phyloP scores from a whole-genome alignment of 2,329 filamentous ascomycete species.

The Paraphoma chrysanthemicola region DNA sequence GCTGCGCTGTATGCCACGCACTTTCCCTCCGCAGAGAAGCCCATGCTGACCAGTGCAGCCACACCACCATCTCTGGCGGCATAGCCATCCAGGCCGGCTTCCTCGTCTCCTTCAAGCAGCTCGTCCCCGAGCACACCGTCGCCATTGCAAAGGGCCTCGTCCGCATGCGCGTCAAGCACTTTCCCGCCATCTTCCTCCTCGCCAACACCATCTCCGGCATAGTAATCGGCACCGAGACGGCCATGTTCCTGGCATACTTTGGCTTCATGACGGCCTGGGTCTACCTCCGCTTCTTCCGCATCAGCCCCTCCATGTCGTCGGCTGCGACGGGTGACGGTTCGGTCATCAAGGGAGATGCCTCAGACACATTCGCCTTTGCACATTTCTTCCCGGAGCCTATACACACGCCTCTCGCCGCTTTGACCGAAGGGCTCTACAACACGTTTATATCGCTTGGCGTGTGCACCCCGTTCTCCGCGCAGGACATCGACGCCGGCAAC shows the following conservation, averaged over 20 bases:
- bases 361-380: conserved; percentile 94
- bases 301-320: conserved; percentile 64
- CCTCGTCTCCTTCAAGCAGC: conserved; percentile 96
- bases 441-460: conserved; percentile 76
- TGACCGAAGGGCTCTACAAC: conserved; percentile 78
- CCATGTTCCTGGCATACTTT: conserved; percentile 78
- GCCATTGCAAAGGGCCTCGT: conserved; percentile 88
- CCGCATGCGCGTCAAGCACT: conserved; percentile 85
- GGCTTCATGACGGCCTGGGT: conserved; percentile 91
- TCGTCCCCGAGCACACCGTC: conserved; percentile 95
- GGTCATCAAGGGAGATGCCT: conserved; percentile 83
- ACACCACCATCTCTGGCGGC: conserved; percentile 85
- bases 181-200: conserved; percentile 76
- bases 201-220: conserved; percentile 73
- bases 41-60: conserved; percentile 51
- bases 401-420: conserved; percentile 76
- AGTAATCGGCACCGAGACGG: conserved; percentile 73
- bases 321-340: conserved; percentile 59
- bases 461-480: conserved; percentile 83
- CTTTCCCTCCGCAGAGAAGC: neutral
- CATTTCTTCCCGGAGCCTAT: conserved; percentile 90
- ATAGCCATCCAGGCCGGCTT: conserved; percentile 91
- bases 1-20: conserved; percentile 68
- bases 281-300: conserved; percentile 94
- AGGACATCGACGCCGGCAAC: conserved; percentile 77